These are phyloP conservation scores for Acer saccharum DNA, from an alignment of 345 rosid genomes.

Conservation along the genomic window DNA sequence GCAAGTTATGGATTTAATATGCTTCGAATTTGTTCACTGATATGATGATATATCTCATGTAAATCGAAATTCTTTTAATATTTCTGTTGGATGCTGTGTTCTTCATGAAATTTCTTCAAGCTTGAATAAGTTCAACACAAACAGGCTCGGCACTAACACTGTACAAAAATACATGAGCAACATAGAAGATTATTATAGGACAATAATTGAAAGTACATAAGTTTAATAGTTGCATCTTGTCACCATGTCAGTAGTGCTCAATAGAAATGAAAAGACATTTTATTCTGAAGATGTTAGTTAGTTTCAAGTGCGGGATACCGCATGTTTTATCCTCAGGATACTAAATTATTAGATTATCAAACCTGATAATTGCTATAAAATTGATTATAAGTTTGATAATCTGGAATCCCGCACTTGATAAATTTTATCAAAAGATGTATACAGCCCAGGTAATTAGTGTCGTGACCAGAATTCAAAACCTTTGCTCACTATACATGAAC, in stretches of 20 bases:
- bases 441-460: background rate
- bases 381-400: too few relatives aligned
- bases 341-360: too few relatives aligned
- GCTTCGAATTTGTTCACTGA: too few relatives aligned
- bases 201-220: background rate
- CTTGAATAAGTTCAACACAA: conserved; percentile 23
- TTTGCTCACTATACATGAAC: background rate
- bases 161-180: background rate
- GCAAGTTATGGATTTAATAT: background rate
- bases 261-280: background rate
- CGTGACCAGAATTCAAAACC: background rate
- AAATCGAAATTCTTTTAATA: too few relatives aligned
- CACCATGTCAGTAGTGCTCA: background rate
- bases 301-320: too few relatives aligned
- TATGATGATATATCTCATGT: too few relatives aligned
- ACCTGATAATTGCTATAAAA: too few relatives aligned
- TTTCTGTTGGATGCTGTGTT: too few relatives aligned
- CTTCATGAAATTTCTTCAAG: background rate
- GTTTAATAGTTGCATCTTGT: background rate
- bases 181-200: background rate
- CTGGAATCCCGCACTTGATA: too few relatives aligned
- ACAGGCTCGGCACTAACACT: conserved; percentile 20
- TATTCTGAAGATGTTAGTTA: background rate
- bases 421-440: too few relatives aligned
- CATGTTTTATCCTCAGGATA: too few relatives aligned